phyloP scores from a whole-genome alignment of 495 filamentous ascomycete genomes.

The Penicillium lagena region DNA sequence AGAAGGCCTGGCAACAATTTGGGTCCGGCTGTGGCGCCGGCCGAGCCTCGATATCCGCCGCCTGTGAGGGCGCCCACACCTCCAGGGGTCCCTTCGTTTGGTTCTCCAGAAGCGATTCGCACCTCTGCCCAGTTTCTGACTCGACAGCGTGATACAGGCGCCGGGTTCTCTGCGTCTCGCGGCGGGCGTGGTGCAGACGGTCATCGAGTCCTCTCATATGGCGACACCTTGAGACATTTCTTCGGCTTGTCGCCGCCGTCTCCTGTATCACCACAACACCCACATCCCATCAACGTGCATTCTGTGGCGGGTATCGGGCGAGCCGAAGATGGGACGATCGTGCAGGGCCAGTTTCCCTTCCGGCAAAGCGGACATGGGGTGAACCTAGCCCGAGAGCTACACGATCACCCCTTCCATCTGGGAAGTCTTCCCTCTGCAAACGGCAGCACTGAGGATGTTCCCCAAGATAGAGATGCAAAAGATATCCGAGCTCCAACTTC shows the following conservation, averaged over 20 bases:
- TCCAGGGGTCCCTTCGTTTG: slow-evolving; percentile 42
- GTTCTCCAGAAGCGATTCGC: slow-evolving; percentile 33
- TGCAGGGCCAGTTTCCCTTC: slow-evolving; percentile 31
- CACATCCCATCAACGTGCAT: slow-evolving; percentile 1
- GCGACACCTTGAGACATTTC: slow-evolving; percentile 20
- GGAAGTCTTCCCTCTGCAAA: slow-evolving; percentile 15
- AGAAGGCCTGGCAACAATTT: slow-evolving; percentile 19
- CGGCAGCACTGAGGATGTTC: neutral
- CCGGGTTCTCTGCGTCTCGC: too few species aligned
- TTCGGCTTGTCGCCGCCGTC: slow-evolving; percentile 13
- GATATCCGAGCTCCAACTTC: neutral
- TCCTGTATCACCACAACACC: neutral
- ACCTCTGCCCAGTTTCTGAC: slow-evolving; percentile 22
- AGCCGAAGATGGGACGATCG: slow-evolving; percentile 30
- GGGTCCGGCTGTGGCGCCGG: slow-evolving; percentile 19
- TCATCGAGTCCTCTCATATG: slow-evolving; percentile 12
- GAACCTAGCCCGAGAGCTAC: slow-evolving; percentile 14
- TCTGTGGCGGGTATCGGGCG: slow-evolving; percentile 16
- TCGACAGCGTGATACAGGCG: neutral
- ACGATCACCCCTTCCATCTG: slow-evolving; percentile 32
- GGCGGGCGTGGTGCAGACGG: neutral
- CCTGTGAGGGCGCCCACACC: slow-evolving; percentile 38
- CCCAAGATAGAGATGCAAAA: neutral
- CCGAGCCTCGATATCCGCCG: slow-evolving; percentile 31
- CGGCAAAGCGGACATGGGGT: slow-evolving; percentile 35